A percentile compares a stretch with the other conserved stretches of the same genome.
phyloP scores from a whole-genome alignment of 805 yeast species.

The Saturnispora serradocipensis region DNA sequence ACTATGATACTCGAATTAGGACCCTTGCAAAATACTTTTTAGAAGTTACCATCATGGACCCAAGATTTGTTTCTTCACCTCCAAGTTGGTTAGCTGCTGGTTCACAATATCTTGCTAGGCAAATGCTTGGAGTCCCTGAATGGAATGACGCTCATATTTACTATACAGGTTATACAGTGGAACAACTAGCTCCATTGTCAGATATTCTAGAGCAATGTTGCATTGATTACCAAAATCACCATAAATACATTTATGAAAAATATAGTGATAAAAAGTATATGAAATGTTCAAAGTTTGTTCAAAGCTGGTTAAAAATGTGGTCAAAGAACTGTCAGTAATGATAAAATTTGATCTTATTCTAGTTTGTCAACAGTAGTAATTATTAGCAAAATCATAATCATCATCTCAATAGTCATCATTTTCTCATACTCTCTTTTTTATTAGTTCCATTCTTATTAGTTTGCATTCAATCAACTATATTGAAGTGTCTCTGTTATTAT shows the following conservation, averaged over 20 bases:
- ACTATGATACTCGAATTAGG: constrained; percentile 73
- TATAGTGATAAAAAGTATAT: constrained; percentile 80
- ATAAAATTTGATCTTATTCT: background rate
- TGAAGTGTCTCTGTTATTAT: background rate
- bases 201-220: constrained; percentile 62
- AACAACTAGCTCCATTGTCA: constrained; percentile 76
- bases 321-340: background rate
- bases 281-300: constrained; percentile 69
- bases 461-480: background rate
- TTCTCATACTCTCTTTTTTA: background rate
- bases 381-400: background rate
- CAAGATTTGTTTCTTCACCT: constrained; percentile 56
- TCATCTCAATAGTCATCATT: background rate
- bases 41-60: constrained; percentile 69
- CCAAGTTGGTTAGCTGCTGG: constrained; percentile 79
- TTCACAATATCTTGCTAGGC: constrained; percentile 73
- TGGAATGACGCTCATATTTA: constrained; percentile 86
- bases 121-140: constrained; percentile 60
- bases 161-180: constrained; percentile 85
- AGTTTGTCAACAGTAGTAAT: background rate
- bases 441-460: background rate
- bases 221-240: constrained; percentile 48
- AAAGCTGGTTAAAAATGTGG: constrained; percentile 36
- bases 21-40: constrained; percentile 80
- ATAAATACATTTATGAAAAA: constrained; percentile 79